Percentiles rank a stretch among this genome's conserved stretches.
phyloP scores from a whole-genome alignment of 768 basidiomycete species.

The Aureoboletus auriporus region DNA sequence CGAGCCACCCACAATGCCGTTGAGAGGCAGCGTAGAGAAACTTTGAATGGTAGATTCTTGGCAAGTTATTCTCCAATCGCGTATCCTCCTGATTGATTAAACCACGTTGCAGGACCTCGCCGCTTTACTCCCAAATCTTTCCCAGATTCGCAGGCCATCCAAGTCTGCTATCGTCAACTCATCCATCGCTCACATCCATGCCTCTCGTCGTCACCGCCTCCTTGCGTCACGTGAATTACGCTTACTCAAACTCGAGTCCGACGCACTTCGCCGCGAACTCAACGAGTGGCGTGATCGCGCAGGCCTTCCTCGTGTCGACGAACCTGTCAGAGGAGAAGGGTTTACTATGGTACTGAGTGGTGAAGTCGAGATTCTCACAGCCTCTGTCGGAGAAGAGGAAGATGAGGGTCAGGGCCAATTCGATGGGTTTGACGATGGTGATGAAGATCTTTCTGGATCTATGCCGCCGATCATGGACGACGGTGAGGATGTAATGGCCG shows the following conservation, averaged over 20 bases:
- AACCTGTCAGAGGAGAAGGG: constrained; percentile 67
- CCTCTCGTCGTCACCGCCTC: constrained; percentile 75
- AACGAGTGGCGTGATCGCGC: constrained; percentile 90
- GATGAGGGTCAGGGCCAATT: constrained; percentile 40
- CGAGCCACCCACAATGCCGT: constrained; percentile 97
- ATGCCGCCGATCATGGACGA: constrained; percentile 27
- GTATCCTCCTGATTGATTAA: constrained; percentile 14
- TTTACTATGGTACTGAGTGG: constrained; percentile 68
- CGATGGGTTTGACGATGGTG: constrained; percentile 39
- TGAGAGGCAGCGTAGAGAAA: constrained; percentile 90
- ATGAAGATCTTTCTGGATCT: constrained; percentile 34
- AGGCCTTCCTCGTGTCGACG: constrained; percentile 66
- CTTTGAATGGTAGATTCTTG: constrained; percentile 88
- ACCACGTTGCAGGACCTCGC: constrained; percentile 69
- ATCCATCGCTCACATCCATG: constrained; percentile 84
- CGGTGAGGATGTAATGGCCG: constrained; percentile 27
- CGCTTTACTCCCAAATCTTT: constrained; percentile 84
- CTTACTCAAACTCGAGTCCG: constrained; percentile 72
- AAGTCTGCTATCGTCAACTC: constrained; percentile 98
- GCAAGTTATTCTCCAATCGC: constrained; percentile 39
- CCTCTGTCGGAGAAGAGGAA: constrained; percentile 54
- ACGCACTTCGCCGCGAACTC: constrained; percentile 84
- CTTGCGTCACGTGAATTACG: constrained; percentile 83
- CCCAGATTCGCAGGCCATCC: constrained; percentile 87
- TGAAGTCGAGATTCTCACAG: constrained; percentile 62